Evolutionary conservation across 108 stramenopile species (phyloP), one percentile per base, ranked within the genome.

Genomic region (Cyclotella sp.): DNA sequence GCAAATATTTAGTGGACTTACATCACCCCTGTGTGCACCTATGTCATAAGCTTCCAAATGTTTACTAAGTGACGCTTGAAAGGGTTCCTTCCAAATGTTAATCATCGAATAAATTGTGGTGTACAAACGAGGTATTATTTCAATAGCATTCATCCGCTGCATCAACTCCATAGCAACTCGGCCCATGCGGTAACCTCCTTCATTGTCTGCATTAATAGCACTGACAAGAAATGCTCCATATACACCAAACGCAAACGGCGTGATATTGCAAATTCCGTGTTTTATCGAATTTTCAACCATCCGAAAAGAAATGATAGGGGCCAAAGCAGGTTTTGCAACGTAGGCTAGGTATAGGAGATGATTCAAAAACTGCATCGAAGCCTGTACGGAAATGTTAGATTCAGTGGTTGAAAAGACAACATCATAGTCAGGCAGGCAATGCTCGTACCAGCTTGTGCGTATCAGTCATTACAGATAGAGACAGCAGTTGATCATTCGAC

Each of bases 111-210:
- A 79, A 58, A 72, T 44, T 54, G 52, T 75, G 30, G 49, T 78
- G 28, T 69, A 71, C 58, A 65, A 47, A 19, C 86, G 77, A 78
- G 55, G 76, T 49, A 63, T 59, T 19, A 62, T 63, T 52, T 75
- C 63, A 45, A 43, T 46, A 15, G 59, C 73, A 28, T 30, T 51
- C 14, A 75, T 30, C 11, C 61, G 57, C 15, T 79, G 59, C 66
- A 74, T 75, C 47, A 79, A 30, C 28, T 84, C 79, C 10, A 74
- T 64, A 22, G 78, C 87, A 14, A 88, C 54, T 10, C 82, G 76
- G 40, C 82, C 84, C 66, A 77, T 85, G 10, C 69, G 73, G 40
- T 82, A 74, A 22, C 86, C 86, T 55, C 86, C 86, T 42, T 87
- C 82, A 63, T 72, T 46, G 29, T 83, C n/a, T n/a, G n/a, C 81